phyloP scores from a whole-genome alignment of 2,329 filamentous ascomycete genomes.

The Fusarium austroafricanum region DNA sequence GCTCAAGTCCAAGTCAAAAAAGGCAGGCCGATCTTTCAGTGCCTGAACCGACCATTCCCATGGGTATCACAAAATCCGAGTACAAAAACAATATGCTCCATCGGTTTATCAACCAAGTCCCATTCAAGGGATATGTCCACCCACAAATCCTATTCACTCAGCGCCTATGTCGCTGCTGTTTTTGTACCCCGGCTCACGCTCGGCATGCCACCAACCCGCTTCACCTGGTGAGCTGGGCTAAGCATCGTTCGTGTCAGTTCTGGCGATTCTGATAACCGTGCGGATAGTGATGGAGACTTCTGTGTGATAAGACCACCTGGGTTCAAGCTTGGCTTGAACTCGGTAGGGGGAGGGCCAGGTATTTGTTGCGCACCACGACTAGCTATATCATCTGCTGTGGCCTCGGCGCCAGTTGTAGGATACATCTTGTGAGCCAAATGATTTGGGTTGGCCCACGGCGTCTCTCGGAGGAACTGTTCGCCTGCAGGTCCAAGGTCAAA shows the following conservation, averaged over 20 bases:
- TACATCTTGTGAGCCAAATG: slow-evolving; percentile 73
- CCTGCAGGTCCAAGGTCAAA: slow-evolving; percentile 73
- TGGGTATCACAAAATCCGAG: slow-evolving; percentile 56
- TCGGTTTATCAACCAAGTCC: slow-evolving; percentile 40
- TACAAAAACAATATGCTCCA: slow-evolving; percentile 44
- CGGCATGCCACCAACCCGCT: slow-evolving; percentile 49
- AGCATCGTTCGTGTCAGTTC: slow-evolving; percentile 56
- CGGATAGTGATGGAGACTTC: slow-evolving; percentile 45
- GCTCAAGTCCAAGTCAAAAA: slow-evolving; percentile 39
- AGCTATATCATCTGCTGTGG: slow-evolving; percentile 16
- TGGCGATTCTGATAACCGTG: slow-evolving; percentile 55
- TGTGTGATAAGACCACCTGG: slow-evolving; percentile 39
- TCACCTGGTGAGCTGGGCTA: slow-evolving; percentile 50
- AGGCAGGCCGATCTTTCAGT: slow-evolving; percentile 37
- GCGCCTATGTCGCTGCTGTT: slow-evolving; percentile 49
- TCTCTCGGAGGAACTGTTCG: slow-evolving; percentile 89
- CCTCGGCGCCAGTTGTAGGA: slow-evolving; percentile 45
- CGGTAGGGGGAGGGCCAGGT: slow-evolving; percentile 26
- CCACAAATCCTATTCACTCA: slow-evolving; percentile 8
- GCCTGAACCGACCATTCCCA: slow-evolving; percentile 44
- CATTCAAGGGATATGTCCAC: slow-evolving; percentile 28
- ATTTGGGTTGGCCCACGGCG: slow-evolving; percentile 92
- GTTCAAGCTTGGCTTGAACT: slow-evolving; percentile 44
- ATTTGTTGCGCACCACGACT: slow-evolving; percentile 41
- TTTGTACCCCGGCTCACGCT: slow-evolving; percentile 51